Conservation (phyloP, 768 basidiomycete species). For the Lentinula raphanica region DNA sequence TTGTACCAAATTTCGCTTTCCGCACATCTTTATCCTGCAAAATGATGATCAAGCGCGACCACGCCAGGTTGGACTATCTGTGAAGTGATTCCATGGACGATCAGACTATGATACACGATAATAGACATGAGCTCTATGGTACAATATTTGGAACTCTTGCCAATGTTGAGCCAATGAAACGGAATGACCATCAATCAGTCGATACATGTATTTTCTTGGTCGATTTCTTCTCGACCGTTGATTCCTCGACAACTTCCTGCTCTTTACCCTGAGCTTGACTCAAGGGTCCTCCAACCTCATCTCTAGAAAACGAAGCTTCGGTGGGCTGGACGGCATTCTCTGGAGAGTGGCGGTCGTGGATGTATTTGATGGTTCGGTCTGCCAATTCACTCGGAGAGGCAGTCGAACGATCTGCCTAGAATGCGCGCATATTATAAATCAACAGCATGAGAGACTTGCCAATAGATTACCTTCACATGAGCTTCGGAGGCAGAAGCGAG, state of each 20-base stretch:
- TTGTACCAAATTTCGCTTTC: too few species aligned
- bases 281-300: neutral
- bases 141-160: too few species aligned
- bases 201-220: neutral
- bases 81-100: too few species aligned
- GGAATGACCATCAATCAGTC: neutral
- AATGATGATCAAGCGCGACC: too few species aligned
- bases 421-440: too few species aligned
- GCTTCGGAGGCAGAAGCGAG: constrained; percentile 7
- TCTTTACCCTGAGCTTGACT: neutral
- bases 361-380: neutral
- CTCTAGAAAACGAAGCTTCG: neutral
- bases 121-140: too few species aligned
- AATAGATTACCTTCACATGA: constrained; percentile 7
- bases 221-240: neutral
- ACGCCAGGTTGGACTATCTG: too few species aligned
- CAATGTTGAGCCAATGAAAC: too few species aligned
- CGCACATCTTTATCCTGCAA: too few species aligned
- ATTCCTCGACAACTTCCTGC: neutral
- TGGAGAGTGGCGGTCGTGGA: neutral
- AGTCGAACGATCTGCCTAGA: constrained; percentile 3
- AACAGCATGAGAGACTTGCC: too few species aligned
- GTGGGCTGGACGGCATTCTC: constrained; percentile 1
- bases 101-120: too few species aligned
- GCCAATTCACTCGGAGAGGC: neutral